Evolutionary conservation across 2,329 filamentous ascomycete genomes (phyloP), one percentile per base, ranked within the genome.

Genomic region (Ceratocystis ficicola): DNA sequence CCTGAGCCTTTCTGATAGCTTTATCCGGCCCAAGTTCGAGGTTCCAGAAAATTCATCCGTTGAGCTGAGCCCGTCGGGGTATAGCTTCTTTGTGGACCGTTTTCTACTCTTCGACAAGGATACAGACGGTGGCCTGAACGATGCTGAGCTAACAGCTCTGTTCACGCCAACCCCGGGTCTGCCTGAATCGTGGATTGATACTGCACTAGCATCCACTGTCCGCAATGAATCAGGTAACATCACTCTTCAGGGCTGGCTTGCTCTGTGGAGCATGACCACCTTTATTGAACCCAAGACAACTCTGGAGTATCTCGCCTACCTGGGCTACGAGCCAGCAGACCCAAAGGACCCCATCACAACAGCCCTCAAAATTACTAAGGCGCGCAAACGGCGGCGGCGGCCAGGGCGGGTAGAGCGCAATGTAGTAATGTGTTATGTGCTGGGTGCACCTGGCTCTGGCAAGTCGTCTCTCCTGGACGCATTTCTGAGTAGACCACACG

Each of bases 241-340:
- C 68, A 99, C 94, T 1, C 80, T 99, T 3, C 94, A 99, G 75
- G 94, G 94, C 1, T 99, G 94, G 94, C 83, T 99, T 46, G 94
- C 94, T 3, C 94, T 99, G 72, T 99, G 94, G 94, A 96, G 92
- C 74, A 99, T 99, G 94, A 99, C 94, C 0, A 99, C 94, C 0
- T 99, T 97, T 72, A 85, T 95, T 68, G 92, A 95, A 66, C 93
- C 94, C 12, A 95, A 94, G 73, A 96, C 90, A 0, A 97, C 94
- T 0, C 81, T 99, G 3, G 92, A 95, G 71, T 99, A 99, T 74
- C 84, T 99, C 1, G 94, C 94, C 2, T 96, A 96, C 73, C 85
- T 99, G 1, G 94, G 94, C 0, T 99, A 96, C 72, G 94, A 97
- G 73, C 86, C 89, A 1, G 79, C 84, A 1, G 88, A 88, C 70